phyloP scores from a whole-genome alignment of 768 basidiomycete species.

The Roridomyces roridus region DNA sequence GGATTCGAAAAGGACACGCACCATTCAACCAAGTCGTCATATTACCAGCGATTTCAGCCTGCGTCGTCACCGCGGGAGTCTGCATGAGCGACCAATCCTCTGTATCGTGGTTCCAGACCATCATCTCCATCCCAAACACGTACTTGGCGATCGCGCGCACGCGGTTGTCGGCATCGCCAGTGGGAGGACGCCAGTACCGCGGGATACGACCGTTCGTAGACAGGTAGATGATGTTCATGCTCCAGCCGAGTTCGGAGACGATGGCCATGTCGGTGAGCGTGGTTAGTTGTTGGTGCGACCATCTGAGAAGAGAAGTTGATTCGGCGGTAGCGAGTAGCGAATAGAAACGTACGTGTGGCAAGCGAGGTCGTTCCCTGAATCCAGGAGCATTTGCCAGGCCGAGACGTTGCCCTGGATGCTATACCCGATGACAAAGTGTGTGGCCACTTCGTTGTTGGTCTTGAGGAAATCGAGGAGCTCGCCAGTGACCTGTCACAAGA shows the following conservation, averaged over 20 bases:
- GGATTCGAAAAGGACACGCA: background rate
- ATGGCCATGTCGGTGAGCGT: slow-evolving; percentile 54
- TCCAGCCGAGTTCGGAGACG: slow-evolving; percentile 38
- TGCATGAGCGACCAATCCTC: background rate
- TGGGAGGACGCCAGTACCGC: slow-evolving; percentile 68
- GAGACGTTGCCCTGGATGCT: background rate
- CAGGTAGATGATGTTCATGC: slow-evolving; percentile 36
- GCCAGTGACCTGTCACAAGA: background rate
- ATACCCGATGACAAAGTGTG: background rate
- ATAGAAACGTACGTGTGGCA: background rate
- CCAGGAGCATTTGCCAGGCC: background rate
- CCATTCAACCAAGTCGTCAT: background rate
- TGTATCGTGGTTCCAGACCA: slow-evolving; percentile 29
- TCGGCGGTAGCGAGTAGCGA: too few relatives aligned
- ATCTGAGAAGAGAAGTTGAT: too few relatives aligned
- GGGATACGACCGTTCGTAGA: slow-evolving; percentile 59
- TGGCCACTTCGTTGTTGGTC: background rate
- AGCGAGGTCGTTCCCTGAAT: background rate
- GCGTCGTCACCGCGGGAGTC: background rate
- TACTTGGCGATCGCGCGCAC: slow-evolving; percentile 68
- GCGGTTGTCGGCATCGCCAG: slow-evolving; percentile 66
- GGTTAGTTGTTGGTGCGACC: slow-evolving; percentile 47
- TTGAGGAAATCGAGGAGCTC: background rate
- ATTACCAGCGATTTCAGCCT: background rate
- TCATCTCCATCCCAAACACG: slow-evolving; percentile 57